A percentile compares a stretch with the other conserved stretches of the same genome.
Evolutionary conservation across 495 filamentous ascomycete species (phyloP).

Genomic region (Jackrogersella multiformis): DNA sequence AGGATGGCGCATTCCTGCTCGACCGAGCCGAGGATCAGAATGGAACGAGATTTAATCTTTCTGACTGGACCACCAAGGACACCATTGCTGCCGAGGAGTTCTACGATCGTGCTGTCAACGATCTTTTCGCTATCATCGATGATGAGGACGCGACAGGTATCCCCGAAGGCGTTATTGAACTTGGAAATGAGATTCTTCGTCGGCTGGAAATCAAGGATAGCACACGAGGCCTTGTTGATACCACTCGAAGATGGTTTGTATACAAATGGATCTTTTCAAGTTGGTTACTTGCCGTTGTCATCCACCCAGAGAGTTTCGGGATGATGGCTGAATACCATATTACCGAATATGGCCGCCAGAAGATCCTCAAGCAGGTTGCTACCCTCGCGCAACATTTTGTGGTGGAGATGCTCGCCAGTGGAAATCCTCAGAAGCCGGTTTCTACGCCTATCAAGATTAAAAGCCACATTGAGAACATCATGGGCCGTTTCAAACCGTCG

Average conservation of each 20-base stretch:
- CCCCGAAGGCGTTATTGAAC: slow-evolving; percentile 81
- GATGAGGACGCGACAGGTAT: slow-evolving; percentile 81
- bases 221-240: slow-evolving; percentile 62
- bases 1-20: slow-evolving; percentile 89
- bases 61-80: slow-evolving; percentile 70
- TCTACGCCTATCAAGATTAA: slow-evolving; percentile 73
- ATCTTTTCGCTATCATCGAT: slow-evolving; percentile 86
- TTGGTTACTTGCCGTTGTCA: slow-evolving; percentile 83
- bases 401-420: slow-evolving; percentile 63
- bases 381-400: slow-evolving; percentile 79
- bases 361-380: slow-evolving; percentile 85
- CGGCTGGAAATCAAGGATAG: slow-evolving; percentile 72
- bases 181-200: slow-evolving; percentile 81
- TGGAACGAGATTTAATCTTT: slow-evolving; percentile 71
- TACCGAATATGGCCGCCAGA: slow-evolving; percentile 85
- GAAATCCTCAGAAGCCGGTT: slow-evolving; percentile 61
- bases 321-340: slow-evolving; percentile 93
- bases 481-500: slow-evolving; percentile 69
- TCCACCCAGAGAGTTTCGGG: slow-evolving; percentile 88
- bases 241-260: slow-evolving; percentile 80
- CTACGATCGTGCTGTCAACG: slow-evolving; percentile 81
- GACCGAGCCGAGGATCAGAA: slow-evolving; percentile 77
- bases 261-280: slow-evolving; percentile 92
- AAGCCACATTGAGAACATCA: slow-evolving; percentile 78
- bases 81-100: slow-evolving; percentile 88